Base-by-base conservation (phyloP, 345 rosid genomes). In the Citrus inodora region DNA sequence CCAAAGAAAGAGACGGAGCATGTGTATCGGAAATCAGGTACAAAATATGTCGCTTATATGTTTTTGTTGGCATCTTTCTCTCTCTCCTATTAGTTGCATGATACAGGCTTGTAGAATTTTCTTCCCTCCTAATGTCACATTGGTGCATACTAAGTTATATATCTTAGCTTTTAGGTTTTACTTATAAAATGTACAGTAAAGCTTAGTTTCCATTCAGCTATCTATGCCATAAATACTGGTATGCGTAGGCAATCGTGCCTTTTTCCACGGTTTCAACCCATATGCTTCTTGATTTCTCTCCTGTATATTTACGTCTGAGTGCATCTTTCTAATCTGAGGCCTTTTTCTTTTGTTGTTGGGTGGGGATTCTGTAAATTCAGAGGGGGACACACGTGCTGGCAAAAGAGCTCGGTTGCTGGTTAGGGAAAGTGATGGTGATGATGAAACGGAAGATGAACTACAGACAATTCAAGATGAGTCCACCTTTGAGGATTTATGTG, bases 1-100 rank as follows among this genome's bases (percentile, higher is more conserved):
- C 97, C 99, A 67, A 92, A 89, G 91, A 96, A 89, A 81, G 98
- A 94, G 76, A 83, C 76, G 25, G 99, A 94, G 85, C 94, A 80
- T 74, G 81, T 87, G n/a, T 91, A 90, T 86, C 86, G 91, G 74
- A 94, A 87, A 82, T 85, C 92, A 85, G 99, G 99, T 97, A 87
- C 84, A 83, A 83, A 38, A 46, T 38, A 73, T 74, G 48, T 71
- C 11, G 8, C 38, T 46, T 60, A 67, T 65, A 67, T 16, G 67
- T 40, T 35, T 17, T 64, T 22, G 38, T 48, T 28, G 28, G 42
- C 25, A 30, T 53, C 42, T 33, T 37, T 38, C 17, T 74, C 6
- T 25, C 1, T 25, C 1, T 16, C 28, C 27, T 74, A n/a, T 38
- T 61, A 21, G 59, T 62, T 75, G 55, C 60, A 51, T 51, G 40